These are phyloP conservation scores for Arthrobotrys iridis DNA, from an alignment of 2,329 filamentous ascomycete species.

Conservation along the genomic window DNA sequence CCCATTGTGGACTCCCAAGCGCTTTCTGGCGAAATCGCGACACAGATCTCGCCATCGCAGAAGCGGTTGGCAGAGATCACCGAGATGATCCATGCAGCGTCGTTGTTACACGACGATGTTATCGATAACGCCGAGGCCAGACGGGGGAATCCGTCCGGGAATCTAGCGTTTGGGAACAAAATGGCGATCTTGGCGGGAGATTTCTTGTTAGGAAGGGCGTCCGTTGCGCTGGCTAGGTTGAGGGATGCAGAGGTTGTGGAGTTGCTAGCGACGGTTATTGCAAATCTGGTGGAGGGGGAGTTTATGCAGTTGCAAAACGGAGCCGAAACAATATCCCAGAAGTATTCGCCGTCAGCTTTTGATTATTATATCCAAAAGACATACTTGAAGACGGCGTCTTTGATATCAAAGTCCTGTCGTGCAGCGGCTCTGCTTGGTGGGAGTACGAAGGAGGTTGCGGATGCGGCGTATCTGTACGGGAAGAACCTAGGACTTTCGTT, in stretches of 20 bases:
- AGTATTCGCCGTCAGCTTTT: constrained; percentile 78
- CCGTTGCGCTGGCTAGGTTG: constrained; percentile 87
- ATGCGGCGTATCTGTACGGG: constrained; percentile 90
- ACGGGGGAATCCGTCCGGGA: constrained; percentile 85
- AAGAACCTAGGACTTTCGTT: constrained; percentile 94
- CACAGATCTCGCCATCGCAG: constrained; percentile 82
- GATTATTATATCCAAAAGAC: constrained; percentile 98
- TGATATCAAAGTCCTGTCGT: constrained; percentile 96
- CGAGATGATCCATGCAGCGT: constrained; percentile 96
- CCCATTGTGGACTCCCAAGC: constrained; percentile 20
- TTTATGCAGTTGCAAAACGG: constrained; percentile 98
- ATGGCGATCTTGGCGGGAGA: constrained; percentile 99
- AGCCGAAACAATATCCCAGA: constrained; percentile 31
- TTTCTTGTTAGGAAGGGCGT: constrained; percentile 90
- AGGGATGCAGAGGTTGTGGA: constrained; percentile 95
- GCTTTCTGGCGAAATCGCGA: constrained; percentile 58
- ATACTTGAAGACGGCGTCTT: constrained; percentile 92
- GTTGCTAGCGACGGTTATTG: constrained; percentile 92
- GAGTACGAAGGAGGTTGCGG: constrained; percentile 78
- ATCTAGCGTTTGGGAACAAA: constrained; percentile 97
- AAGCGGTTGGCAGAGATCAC: constrained; percentile 93
- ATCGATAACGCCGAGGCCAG: constrained; percentile 91
- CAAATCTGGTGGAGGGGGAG: constrained; percentile 96
- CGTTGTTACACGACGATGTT: constrained; percentile 95
- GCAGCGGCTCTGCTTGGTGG: constrained; percentile 87